Conservation (phyloP, 345 rosid genomes). For the Stellera chamaejasme region DNA sequence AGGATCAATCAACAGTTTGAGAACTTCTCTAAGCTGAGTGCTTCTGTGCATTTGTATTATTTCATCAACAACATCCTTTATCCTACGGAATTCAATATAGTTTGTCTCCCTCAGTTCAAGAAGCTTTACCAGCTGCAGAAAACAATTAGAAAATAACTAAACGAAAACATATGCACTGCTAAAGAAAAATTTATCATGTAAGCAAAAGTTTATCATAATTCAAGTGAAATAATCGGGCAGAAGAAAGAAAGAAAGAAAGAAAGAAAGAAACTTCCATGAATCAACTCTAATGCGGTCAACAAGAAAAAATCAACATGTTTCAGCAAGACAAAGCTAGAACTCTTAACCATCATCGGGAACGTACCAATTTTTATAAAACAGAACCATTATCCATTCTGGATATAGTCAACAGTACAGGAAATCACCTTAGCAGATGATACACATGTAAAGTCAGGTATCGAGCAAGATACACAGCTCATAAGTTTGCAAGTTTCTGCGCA, state of each 20-base stretch:
- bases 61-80: constrained; percentile 77
- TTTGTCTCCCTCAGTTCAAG: constrained; percentile 92
- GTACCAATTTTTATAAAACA: too few species aligned
- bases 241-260: too few species aligned
- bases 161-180: constrained; percentile 10
- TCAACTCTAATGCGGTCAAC: too few species aligned
- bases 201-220: too few species aligned
- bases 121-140: constrained; percentile 87
- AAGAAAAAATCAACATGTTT: too few species aligned
- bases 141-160: constrained; percentile 10
- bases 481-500: constrained; percentile 79
- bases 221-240: too few species aligned
- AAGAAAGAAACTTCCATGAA: too few species aligned
- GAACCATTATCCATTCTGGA: background rate
- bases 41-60: constrained; percentile 59
- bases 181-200: background rate
- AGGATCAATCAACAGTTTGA: constrained; percentile 79
- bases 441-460: constrained; percentile 91
- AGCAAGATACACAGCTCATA: constrained; percentile 66
- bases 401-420: constrained; percentile 10
- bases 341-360: too few species aligned
- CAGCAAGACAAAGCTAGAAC: too few species aligned
- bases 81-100: constrained; percentile 87
- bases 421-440: constrained; percentile 83
- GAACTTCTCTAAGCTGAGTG: constrained; percentile 56